Evolutionary conservation across 2,329 filamentous ascomycete species (phyloP).

Genomic region (Fusarium dlaminii): DNA sequence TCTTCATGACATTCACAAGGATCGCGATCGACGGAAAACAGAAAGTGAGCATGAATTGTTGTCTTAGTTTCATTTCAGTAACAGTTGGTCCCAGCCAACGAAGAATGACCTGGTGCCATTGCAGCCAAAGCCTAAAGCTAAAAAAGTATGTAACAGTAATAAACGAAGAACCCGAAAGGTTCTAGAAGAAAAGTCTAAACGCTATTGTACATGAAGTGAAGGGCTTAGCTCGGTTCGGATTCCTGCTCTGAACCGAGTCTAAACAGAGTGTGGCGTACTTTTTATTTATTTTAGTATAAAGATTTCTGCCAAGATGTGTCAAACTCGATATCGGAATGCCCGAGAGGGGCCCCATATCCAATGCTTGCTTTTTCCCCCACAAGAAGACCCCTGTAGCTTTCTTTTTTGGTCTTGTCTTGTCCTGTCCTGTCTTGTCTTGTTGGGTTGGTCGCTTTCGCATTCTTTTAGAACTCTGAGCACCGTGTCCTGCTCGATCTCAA

Average conservation of each 20-base stretch:
- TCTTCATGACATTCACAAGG: background rate
- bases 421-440: background rate
- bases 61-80: background rate
- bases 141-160: background rate
- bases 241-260: background rate
- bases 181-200: constrained; percentile 22
- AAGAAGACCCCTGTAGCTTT: background rate
- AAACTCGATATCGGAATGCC: background rate
- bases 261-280: constrained; percentile 8
- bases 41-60: background rate
- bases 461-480: background rate
- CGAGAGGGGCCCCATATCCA: background rate
- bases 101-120: background rate
- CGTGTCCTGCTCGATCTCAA: constrained; percentile 24
- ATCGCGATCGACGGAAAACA: background rate
- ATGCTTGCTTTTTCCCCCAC: background rate
- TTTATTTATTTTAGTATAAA: background rate
- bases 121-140: background rate
- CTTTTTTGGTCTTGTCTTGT: background rate
- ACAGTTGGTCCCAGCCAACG: constrained; percentile 10
- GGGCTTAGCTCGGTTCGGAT: constrained; percentile 1
- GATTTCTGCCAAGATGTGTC: background rate
- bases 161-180: background rate
- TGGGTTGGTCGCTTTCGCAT: background rate
- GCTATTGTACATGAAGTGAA: constrained; percentile 10